phyloP scores from a whole-genome alignment of 306 rosid species.

The Canavalia gladiata region DNA sequence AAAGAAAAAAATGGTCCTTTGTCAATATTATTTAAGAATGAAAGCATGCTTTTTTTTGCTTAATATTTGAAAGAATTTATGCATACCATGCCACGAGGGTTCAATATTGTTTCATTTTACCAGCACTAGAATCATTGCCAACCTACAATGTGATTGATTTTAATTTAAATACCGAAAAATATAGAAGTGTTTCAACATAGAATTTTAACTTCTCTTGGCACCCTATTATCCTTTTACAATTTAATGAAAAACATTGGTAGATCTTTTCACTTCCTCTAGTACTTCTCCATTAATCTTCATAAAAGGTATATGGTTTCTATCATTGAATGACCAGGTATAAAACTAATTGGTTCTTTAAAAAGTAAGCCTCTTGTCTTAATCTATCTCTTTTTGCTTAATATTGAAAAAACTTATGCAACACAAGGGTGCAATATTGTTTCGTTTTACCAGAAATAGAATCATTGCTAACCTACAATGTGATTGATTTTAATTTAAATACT shows the following conservation, averaged over 20 bases:
- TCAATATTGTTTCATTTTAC: conserved; percentile 1
- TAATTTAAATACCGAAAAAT: conserved; percentile 12
- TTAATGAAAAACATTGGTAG: not conserved
- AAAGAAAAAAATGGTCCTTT: not conserved
- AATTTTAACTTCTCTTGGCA: not conserved
- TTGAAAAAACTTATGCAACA: too few species aligned
- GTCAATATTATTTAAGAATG: conserved; percentile 9
- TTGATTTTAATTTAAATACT: conserved; percentile 27
- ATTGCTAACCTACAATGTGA: conserved; percentile 12
- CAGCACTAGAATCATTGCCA: not conserved
- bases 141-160: conserved; percentile 36
- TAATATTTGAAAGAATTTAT: conserved; percentile 27
- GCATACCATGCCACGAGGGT: conserved; percentile 22
- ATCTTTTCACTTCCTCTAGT: not conserved
- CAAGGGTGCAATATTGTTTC: not conserved
- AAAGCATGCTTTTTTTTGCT: not conserved
- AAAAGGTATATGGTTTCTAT: not conserved
- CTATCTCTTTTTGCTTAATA: not conserved
- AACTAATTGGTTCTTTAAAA: not conserved
- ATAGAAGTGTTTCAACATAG: not conserved
- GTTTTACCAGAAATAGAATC: conserved; percentile 4
- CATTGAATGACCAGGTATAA: not conserved
- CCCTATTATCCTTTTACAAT: not conserved
- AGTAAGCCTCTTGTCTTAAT: not conserved
- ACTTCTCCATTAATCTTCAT: not conserved